Evolutionary conservation across 495 filamentous ascomycete species (phyloP), one percentile per base, ranked within the genome.

Genomic region (Bacidia rubella): DNA sequence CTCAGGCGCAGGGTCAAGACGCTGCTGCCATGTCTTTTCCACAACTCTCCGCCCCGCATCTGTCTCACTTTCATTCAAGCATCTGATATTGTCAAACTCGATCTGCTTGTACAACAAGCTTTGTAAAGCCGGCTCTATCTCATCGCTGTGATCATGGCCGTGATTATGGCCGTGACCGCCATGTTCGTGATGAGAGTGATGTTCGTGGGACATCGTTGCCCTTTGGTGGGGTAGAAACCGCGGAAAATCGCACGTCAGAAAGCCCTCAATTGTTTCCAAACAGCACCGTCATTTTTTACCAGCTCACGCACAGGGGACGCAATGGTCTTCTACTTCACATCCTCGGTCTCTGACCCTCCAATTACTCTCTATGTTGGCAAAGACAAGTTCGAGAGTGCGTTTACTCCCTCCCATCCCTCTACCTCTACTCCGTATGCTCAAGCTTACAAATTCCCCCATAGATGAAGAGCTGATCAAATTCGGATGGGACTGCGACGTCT

Each of bases 321-420:
- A 11, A 98, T 98, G 92, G 92, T 98, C 39, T 94, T 84, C 68
- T 96, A 95, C 65, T 96, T 95, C 69, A 92, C 81, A 2, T 96
- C 90, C 7, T 90, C 80, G 46, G 77, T 79, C 35, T 80, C 84
- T 23, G 72, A 82, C 19, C 82, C 93, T 1, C 58, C 80, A 3
- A 92, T 89, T 22, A 87, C 81, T 59, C 80, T 97, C 57, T 98
- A 97, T 63, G 86, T 95, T 26, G 92, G 92, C 63, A 98, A 97
- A 70, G 92, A 98, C 73, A 98, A 98, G 70, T 87, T 95, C 53
- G 92, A 98, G 71, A 98, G 92, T 96, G 75, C 60, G 82, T 56
- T 23, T 35, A 9, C 49, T 55, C 41, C 47, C 43, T 53, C 54
- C 44, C 5, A 35, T 5, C n/a, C n/a, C n/a, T n/a, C n/a, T n/a